Base-by-base conservation (phyloP, 345 rosid species). In the Xanthoceras sorbifolium region DNA sequence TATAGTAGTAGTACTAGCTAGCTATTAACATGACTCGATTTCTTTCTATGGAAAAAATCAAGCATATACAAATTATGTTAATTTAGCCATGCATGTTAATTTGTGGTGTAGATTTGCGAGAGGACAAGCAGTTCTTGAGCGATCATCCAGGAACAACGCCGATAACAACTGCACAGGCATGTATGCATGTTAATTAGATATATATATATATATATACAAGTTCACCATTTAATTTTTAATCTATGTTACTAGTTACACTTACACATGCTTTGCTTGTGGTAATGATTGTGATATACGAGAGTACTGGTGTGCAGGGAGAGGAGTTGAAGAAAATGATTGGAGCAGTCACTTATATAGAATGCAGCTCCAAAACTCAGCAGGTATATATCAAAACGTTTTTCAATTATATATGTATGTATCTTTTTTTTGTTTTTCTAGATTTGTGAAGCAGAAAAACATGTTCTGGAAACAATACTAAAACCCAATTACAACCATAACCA, bases 331-430 rank as follows among this genome's bases (percentile, higher is more conserved):
- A 89, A 74, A 77, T 88, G 91, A 87, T 90, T 54, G 93, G 93
- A 38, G 97, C 93, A 0, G 84, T 85, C n/a, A 79, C 81, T n/a
- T 92, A 92, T 80, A 70, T 89, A 5, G 97, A 92, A 52, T 92
- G 97, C 85, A 90, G 97, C 73, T 88, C 97, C 78, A 92, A 90
- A 85, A 92, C 97, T 74, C 97, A 90, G 72, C 90, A 89, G 97
- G 94, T 57, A 42, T 42, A 0, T 91, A 64, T 5, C 32, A 36
- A 65, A 11, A 75, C 60, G 25, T 54, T 54, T 38, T 4, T 54
- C 25, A 17, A 23, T 54, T 54, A 20, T 38, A 1, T 38, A 38
- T n/a, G n/a, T n/a, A n/a, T n/a, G n/a, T n/a, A n/a, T n/a, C n/a
- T n/a, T n/a, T n/a, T n/a, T n/a, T n/a, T n/a, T n/a, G n/a, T n/a